Evolutionary conservation across 345 rosid species (phyloP).

Genomic region (Odontarrhena argentea): DNA sequence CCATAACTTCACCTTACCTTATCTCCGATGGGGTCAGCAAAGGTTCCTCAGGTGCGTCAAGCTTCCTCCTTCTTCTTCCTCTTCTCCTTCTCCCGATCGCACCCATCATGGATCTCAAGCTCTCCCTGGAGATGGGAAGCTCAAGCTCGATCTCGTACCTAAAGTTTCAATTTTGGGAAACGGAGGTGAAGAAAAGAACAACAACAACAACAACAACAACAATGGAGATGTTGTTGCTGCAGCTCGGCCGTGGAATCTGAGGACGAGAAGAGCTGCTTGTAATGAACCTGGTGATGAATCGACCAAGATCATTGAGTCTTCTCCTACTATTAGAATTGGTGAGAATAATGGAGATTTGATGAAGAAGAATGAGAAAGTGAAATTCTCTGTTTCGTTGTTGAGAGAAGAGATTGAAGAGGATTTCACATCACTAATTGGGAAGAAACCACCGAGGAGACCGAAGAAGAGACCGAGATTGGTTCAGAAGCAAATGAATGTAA

Average conservation of each 20-base stretch:
- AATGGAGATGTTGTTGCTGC: constrained; percentile 21
- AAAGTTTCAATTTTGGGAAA: constrained; percentile 42
- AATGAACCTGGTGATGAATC: constrained; percentile 45
- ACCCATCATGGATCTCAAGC: constrained; percentile 32
- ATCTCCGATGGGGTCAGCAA: constrained; percentile 58
- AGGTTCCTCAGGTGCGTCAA: constrained; percentile 55
- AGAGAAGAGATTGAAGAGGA: constrained; percentile 72
- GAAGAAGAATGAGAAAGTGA: constrained; percentile 44
- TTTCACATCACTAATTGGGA: constrained; percentile 51
- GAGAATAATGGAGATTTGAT: constrained; percentile 21
- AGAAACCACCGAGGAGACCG: constrained; percentile 60
- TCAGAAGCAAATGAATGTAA: constrained; percentile 72
- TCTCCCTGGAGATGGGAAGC: not conserved
- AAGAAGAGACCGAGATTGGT: constrained; percentile 64
- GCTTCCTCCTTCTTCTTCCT: constrained; percentile 33
- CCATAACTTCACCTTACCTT: constrained; percentile 62
- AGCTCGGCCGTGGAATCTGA: constrained; percentile 67
- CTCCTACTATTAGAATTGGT: constrained; percentile 29
- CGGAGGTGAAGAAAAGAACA: constrained; percentile 31
- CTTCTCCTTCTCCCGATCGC: constrained; percentile 37
- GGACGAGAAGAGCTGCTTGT: constrained; percentile 72
- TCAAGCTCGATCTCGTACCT: constrained; percentile 35
- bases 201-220: too few relatives aligned
- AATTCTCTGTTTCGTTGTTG: constrained; percentile 54
- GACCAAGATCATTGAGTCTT: constrained; percentile 37